These are phyloP conservation scores for Acacia acuminata DNA, from an alignment of 306 rosid species.

Conservation along the genomic window DNA sequence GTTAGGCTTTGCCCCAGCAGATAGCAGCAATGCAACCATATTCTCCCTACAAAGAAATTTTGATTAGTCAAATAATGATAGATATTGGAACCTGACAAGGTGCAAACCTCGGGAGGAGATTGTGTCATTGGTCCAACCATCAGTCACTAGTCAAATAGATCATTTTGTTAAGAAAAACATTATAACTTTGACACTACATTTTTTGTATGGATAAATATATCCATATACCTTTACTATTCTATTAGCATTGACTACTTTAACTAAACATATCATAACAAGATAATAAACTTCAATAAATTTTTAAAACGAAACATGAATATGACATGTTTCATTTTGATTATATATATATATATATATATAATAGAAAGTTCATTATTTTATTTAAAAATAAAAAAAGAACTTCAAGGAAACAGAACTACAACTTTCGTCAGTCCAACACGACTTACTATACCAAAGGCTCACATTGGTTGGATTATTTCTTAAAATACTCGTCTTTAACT, in stretches of 20 bases:
- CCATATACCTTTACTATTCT: background rate
- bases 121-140: no score
- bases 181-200: background rate
- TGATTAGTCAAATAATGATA: background rate
- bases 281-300: background rate
- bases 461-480: background rate
- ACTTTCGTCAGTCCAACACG: background rate
- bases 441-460: background rate
- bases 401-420: background rate
- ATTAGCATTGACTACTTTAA: no score
- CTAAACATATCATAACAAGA: no score
- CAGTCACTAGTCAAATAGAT: background rate
- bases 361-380: background rate
- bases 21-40: conserved; percentile 75
- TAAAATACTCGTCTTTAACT: background rate
- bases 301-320: background rate
- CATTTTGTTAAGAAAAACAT: background rate
- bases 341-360: background rate
- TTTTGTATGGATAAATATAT: background rate
- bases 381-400: background rate
- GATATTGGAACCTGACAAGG: background rate
- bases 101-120: background rate
- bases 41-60: conserved; percentile 59
- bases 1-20: conserved; percentile 86
- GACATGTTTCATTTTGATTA: background rate